These are phyloP conservation scores for Litsea cubeba DNA, from an alignment of 164 flowering plant species.

Conservation along the genomic window DNA sequence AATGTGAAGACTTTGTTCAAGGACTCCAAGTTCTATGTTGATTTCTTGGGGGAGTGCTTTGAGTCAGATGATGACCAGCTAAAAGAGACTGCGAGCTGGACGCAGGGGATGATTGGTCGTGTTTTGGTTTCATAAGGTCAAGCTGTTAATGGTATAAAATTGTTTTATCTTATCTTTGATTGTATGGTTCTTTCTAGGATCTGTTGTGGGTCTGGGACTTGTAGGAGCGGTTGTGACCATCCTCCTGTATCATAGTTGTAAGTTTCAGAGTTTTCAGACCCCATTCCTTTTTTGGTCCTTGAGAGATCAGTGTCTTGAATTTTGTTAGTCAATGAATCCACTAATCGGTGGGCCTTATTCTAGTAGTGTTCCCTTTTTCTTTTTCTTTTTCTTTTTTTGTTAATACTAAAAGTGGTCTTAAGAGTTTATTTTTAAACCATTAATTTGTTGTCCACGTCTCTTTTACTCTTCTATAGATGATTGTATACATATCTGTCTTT, in stretches of 20 bases:
- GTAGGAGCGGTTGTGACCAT: neutral
- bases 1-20: constrained; percentile 42
- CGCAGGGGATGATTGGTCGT: constrained; percentile 72
- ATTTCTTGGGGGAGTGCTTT: constrained; percentile 63
- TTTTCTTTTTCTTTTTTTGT: no score
- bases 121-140: constrained; percentile 47
- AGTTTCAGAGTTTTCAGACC: neutral
- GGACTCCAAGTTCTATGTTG: constrained; percentile 35
- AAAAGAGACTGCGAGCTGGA: constrained; percentile 75
- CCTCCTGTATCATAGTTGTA: neutral
- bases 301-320: neutral
- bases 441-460: no score
- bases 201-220: constrained; percentile 6
- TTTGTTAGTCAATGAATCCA: constrained; percentile 3
- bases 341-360: neutral
- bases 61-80: constrained; percentile 72
- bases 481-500: no score
- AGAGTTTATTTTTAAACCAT: no score
- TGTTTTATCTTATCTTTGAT: neutral
- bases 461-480: no score
- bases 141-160: constrained; percentile 3
- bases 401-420: no score
- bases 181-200: neutral
- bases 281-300: neutral
- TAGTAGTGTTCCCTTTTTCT: no score